Evolutionary conservation across 176 grass and related monocot genomes (phyloP).

Genomic region (Zoysia japonica): DNA sequence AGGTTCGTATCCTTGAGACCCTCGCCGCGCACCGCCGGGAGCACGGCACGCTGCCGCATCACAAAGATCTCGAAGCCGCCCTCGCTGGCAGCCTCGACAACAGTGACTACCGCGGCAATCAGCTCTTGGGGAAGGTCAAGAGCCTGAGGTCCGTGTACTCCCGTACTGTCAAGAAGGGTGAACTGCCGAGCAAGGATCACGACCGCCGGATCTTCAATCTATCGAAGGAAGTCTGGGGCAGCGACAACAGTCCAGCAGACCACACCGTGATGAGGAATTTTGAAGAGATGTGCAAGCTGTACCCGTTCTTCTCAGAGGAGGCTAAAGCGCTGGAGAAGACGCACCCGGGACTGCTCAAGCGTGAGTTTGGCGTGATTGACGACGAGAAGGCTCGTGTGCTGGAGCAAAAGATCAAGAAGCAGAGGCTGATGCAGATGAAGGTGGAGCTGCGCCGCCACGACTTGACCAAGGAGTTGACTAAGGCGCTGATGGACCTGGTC

Average conservation of each 20-base stretch:
- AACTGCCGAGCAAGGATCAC: conserved; percentile 28
- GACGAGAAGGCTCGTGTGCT: conserved; percentile 39
- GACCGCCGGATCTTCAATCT: conserved; percentile 41
- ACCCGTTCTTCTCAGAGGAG: conserved; percentile 47
- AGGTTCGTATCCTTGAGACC: conserved; percentile 45
- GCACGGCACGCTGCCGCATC: conserved; percentile 37
- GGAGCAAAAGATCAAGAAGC: conserved; percentile 63
- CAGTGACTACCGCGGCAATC: not conserved
- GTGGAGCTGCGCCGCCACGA: conserved; percentile 9
- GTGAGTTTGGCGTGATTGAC: conserved; percentile 38
- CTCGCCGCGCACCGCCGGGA: conserved; percentile 33
- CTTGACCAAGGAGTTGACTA: conserved; percentile 46
- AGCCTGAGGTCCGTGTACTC: conserved; percentile 24
- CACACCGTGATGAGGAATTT: not conserved
- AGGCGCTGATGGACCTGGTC: conserved; percentile 20
- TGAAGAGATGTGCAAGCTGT: conserved; percentile 22
- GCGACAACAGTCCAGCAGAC: not conserved
- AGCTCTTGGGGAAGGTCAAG: conserved; percentile 39
- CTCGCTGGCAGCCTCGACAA: conserved; percentile 43
- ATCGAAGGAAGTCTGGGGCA: conserved; percentile 35
- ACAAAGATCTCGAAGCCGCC: not conserved
- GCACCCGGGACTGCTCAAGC: conserved; percentile 37
- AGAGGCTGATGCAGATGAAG: conserved; percentile 15
- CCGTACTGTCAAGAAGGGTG: not conserved
- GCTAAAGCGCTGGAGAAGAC: conserved; percentile 23